These are phyloP conservation scores for Murraya paniculata DNA, from an alignment of 345 rosid genomes.

Conservation along the genomic window DNA sequence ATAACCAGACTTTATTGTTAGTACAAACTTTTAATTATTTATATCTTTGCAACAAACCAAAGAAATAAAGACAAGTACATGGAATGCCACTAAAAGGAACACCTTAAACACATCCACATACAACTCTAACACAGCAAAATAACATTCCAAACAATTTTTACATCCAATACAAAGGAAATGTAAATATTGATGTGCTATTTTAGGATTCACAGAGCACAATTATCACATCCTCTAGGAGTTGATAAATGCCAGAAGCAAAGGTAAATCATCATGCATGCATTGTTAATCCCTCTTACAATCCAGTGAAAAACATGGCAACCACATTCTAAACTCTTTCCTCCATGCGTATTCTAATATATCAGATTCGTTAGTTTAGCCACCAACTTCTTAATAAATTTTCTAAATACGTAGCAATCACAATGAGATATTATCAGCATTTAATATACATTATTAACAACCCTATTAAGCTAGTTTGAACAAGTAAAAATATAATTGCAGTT, in stretches of 20 bases:
- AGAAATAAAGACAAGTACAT: background rate
- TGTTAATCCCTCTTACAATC: background rate
- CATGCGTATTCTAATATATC: background rate
- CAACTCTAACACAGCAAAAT: background rate
- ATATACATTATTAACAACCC: background rate
- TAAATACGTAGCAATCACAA: background rate
- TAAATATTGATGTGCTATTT: background rate
- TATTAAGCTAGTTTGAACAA: background rate
- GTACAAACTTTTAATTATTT: constrained; percentile 16
- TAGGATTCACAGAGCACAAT: background rate
- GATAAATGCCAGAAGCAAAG: background rate
- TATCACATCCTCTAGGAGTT: background rate
- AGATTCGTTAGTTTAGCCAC: background rate
- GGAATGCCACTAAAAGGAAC: background rate
- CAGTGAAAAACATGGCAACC: background rate
- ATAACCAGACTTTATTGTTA: constrained; percentile 14
- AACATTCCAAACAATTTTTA: background rate
- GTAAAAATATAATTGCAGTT: background rate
- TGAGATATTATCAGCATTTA: background rate
- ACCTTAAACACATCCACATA: background rate
- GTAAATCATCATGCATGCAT: background rate
- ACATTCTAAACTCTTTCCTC: background rate
- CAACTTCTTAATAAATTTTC: background rate
- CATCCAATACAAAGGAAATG: background rate
- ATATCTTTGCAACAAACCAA: background rate